Conservation (phyloP, 768 basidiomycete genomes). For the Paxillus ammoniavirescens region DNA sequence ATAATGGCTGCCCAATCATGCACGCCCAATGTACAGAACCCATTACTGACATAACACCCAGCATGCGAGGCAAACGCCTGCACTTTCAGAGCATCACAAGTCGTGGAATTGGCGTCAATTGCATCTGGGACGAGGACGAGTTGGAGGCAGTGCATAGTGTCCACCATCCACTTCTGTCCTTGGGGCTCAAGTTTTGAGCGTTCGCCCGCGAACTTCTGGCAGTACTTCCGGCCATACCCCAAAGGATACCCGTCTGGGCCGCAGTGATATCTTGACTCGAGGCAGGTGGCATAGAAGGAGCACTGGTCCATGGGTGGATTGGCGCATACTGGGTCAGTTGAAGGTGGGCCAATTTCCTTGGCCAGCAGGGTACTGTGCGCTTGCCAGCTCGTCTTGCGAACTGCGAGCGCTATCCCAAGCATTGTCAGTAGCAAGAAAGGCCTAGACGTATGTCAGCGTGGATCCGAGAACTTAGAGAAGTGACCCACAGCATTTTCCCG, state of each 20-base stretch:
- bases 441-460: neutral
- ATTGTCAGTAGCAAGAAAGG: neutral
- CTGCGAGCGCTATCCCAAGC: neutral
- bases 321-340: constrained; percentile 16
- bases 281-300: constrained; percentile 43
- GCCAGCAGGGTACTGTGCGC: neutral
- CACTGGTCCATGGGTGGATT: constrained; percentile 39
- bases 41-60: constrained; percentile 39
- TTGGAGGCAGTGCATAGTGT: constrained; percentile 48
- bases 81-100: constrained; percentile 34
- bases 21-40: constrained; percentile 38
- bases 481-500: neutral
- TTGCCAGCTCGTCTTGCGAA: neutral
- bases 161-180: constrained; percentile 44
- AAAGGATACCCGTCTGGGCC: constrained; percentile 43
- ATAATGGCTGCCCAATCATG: constrained; percentile 38
- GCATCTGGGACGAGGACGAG: constrained; percentile 37
- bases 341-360: constrained; percentile 10
- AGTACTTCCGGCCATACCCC: constrained; percentile 40
- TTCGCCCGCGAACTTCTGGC: constrained; percentile 36
- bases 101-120: constrained; percentile 19
- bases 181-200: constrained; percentile 26
- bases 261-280: constrained; percentile 46
- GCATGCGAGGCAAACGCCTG: constrained; percentile 43
- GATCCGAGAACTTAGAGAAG: neutral